These are phyloP conservation scores for Saprolegnia parasitica DNA, from an alignment of 352 stramenopile species.

Conservation along the genomic window DNA sequence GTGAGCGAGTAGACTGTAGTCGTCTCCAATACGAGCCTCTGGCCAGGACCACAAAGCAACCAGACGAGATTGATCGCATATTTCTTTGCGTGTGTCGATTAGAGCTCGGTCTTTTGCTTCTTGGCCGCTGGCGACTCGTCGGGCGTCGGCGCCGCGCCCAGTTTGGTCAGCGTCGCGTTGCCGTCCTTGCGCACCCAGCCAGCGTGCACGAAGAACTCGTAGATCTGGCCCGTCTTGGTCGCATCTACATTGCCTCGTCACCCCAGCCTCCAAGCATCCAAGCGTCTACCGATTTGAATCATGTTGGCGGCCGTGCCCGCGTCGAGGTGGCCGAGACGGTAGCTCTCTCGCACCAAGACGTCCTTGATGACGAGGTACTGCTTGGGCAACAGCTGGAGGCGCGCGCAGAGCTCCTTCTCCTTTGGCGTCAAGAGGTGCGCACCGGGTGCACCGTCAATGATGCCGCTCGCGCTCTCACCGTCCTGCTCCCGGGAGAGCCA, in stretches of 20 bases:
- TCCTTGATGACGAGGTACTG: conserved; percentile 96
- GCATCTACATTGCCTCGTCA: conserved; percentile 59
- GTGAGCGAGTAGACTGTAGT: no score
- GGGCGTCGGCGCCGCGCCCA: background rate
- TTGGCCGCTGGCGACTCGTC: background rate
- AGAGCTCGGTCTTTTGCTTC: conserved; percentile 1
- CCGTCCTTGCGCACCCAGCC: conserved; percentile 64
- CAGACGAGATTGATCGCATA: no score
- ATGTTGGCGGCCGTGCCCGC: conserved; percentile 79
- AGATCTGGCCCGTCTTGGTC: conserved; percentile 80
- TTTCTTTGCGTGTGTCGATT: no score
- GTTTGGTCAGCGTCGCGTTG: conserved; percentile 2
- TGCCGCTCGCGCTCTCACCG: conserved; percentile 30
- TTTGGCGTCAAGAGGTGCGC: conserved; percentile 86
- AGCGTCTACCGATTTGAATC: conserved; percentile 81
- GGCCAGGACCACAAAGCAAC: no score
- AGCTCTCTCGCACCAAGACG: conserved; percentile 87
- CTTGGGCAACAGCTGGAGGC: conserved; percentile 87
- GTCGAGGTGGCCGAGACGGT: conserved; percentile 64
- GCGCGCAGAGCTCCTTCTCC: conserved; percentile 86
- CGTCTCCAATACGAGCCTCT: no score
- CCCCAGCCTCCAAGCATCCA: conserved; percentile 38
- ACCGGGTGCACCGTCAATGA: conserved; percentile 70
- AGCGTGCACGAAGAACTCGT: conserved; percentile 88
- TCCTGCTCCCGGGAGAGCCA: conserved; percentile 59